Evolutionary conservation across 192 early-diverging fungal genomes (phyloP), one percentile per base, ranked within the genome.

Genomic region (Umbelopsis sp.): DNA sequence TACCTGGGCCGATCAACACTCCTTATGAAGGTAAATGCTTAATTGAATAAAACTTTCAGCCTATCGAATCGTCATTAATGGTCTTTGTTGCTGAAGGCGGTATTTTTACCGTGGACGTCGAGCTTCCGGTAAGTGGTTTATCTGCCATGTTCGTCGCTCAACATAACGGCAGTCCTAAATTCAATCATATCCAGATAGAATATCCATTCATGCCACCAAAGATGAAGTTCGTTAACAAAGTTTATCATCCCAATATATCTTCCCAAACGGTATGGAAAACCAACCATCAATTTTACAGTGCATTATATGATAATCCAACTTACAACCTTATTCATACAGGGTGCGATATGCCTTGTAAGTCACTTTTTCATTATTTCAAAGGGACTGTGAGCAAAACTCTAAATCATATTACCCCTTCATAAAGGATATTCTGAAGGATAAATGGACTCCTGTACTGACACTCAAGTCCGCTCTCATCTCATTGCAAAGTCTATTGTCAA

Each of bases 371-470:
- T 23, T 1, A 23, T 41, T 37, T 41, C 37, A 1, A 52, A 10
- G 4, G 7, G 9, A 52, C 6, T 30, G 1, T 3, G 2, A 51
- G 10, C 49, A 21, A 51, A 33, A 21, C 21, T 23, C 11, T 12
- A 41, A 30, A 41, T 22, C 8, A 33, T n/a, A 46, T 8, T 10
- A 41, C 35, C 52, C 70, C 22, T 73, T 75, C 27, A 75, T 71
- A 44, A 21, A 76, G 69, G 84, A 93, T 75, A 90, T 93, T 52
- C 77, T 93, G 33, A 93, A 93, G 71, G 88, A 93, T 58, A 84
- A 92, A 46, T 93, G 92, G 92, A 85, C 85, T 9, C 92, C 92
- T 3, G 91, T 89, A 0, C 67, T 92, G 51, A 91, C 90, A 12
- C 51, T 86, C 22, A 78, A 79, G 5, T 80, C 82, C 16, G 81